Conservation (phyloP, 352 stramenopile genomes). For the Phytophthora rubi region DNA sequence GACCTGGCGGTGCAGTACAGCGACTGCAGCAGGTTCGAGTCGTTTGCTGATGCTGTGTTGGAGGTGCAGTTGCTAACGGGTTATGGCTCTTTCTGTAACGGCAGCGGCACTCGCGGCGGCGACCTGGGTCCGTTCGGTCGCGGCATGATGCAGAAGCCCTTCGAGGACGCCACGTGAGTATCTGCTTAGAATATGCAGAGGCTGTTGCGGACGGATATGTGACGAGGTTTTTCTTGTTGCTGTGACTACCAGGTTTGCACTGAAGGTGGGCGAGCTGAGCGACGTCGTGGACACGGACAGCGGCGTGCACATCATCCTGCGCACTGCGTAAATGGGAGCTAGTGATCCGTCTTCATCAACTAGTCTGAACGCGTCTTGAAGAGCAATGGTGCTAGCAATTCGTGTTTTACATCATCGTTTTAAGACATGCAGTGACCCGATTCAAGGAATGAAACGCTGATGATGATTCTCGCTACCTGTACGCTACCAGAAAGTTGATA, state of each 20-base stretch:
- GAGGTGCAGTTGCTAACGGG: not conserved
- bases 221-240: not conserved
- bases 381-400: not conserved
- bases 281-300: slow-evolving; percentile 96
- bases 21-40: slow-evolving; percentile 71
- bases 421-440: not conserved
- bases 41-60: not conserved
- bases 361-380: not conserved
- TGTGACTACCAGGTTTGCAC: slow-evolving; percentile 67
- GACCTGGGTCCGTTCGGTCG: slow-evolving; percentile 91
- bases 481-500: slow-evolving; percentile 10
- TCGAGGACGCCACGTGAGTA: slow-evolving; percentile 85
- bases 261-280: slow-evolving; percentile 94
- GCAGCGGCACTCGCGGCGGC: slow-evolving; percentile 79
- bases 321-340: slow-evolving; percentile 65
- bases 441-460: slow-evolving; percentile 17
- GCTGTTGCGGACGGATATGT: not conserved
- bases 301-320: slow-evolving; percentile 97
- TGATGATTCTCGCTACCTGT: slow-evolving; percentile 10
- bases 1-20: slow-evolving; percentile 85
- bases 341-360: not conserved
- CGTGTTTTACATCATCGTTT: not conserved
- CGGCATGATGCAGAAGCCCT: slow-evolving; percentile 93
- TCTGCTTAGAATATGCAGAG: not conserved
- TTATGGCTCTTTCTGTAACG: not conserved